Evolutionary conservation across 176 grass and related monocot species (phyloP), one percentile per base, ranked within the genome.

Genomic region (Carex myosuroides): DNA sequence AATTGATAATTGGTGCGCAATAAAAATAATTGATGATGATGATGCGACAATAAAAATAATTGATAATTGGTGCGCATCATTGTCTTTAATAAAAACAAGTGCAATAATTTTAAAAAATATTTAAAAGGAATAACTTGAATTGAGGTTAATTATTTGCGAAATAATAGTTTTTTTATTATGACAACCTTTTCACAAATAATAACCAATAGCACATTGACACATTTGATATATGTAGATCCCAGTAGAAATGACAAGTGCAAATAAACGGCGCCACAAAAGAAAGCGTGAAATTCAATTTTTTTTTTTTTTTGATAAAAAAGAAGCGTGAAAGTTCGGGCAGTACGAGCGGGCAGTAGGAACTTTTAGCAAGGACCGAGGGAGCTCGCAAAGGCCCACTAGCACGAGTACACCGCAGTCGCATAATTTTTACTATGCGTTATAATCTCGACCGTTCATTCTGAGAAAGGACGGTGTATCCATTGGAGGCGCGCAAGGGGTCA

Each of bases 321-420:
- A 29, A 75, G 71, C 3, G 85, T 37, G 80, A 74, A 87, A 83
- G 60, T 73, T 13, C 79, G 79, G 79, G 67, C 55, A 87, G 55
- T 24, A 12, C 39, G 79, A 56, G 68, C 79, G 81, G 79, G 67
- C 22, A 87, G 86, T 30, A 67, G 67, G 65, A 87, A 87, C 52
- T 57, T 87, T 83, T 83, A 77, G 64, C 86, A 83, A 67, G 61
- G 37, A 78, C 86, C 86, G 79, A 83, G 85, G 66, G 37, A 39
- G 37, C 37, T 39, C 37, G 37, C 37, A 39, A 39, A 39, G 37
- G 37, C 5, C 37, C 37, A 39, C 37, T 39, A 39, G 5, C 37
- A 39, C 37, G 37, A 39, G 37, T 39, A 39, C 37, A 39, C 37
- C 37, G 5, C 6, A 44, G 6, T 8, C 74, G 74, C 74, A 79